A percentile compares a stretch with the other conserved stretches of the same genome.
These are phyloP conservation scores for Firmiana major DNA, from an alignment of 345 rosid species.

Conservation along the genomic window DNA sequence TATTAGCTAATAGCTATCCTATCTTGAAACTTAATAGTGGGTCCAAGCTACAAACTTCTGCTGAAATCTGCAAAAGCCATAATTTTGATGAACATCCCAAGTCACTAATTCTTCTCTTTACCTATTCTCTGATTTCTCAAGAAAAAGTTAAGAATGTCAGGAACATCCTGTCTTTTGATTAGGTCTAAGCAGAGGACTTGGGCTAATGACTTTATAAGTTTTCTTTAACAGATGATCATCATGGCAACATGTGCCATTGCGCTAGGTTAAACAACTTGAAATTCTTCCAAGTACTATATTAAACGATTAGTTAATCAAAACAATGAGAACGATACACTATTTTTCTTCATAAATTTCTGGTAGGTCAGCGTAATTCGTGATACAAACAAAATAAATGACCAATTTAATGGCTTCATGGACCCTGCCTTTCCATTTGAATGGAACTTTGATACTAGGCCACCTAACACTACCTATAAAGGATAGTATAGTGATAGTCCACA, in stretches of 20 bases:
- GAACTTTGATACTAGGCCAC: conserved; percentile 25
- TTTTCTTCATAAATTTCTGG: neutral
- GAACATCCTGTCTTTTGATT: conserved; percentile 15
- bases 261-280: conserved; percentile 12
- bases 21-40: neutral
- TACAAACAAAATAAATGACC: neutral
- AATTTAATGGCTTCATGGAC: conserved; percentile 1
- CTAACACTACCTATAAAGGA: conserved; percentile 25
- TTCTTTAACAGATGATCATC: conserved; percentile 14
- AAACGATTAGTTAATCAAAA: neutral
- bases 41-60: too few relatives aligned
- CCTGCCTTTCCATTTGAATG: conserved; percentile 19
- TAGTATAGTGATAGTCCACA: conserved; percentile 14
- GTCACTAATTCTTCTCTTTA: neutral
- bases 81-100: neutral
- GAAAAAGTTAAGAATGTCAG: conserved; percentile 7
- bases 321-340: neutral
- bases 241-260: conserved; percentile 20
- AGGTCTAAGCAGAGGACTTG: neutral
- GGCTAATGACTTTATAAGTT: neutral
- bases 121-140: neutral
- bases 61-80: conserved; percentile 1
- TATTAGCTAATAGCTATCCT: too few relatives aligned
- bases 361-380: neutral
- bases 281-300: neutral